Evolutionary conservation across 2,329 filamentous ascomycete genomes (phyloP).

Genomic region (Colletotrichum noveboracense): DNA sequence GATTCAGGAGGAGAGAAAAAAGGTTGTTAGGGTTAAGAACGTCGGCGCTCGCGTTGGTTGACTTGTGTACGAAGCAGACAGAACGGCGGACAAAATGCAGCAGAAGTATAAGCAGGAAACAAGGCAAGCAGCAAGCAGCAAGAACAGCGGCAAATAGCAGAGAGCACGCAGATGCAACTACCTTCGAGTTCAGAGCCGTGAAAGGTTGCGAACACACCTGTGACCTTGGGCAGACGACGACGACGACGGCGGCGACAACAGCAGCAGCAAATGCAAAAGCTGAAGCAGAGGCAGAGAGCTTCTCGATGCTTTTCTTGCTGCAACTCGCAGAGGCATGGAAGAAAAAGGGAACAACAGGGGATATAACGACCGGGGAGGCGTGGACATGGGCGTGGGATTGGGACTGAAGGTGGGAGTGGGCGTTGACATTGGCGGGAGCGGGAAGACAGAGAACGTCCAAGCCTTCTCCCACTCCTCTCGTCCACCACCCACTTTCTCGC

Average conservation of each 20-base stretch:
- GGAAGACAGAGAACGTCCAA: background rate
- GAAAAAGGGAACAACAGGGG: slow-evolving; percentile 15
- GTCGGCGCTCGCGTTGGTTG: background rate
- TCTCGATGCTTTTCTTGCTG: slow-evolving; percentile 20
- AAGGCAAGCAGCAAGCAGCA: background rate
- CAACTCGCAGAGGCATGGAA: slow-evolving; percentile 16
- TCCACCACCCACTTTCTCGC: background rate
- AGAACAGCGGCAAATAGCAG: background rate
- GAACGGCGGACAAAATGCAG: background rate
- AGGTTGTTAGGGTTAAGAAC: slow-evolving; percentile 8
- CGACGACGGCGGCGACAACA: background rate
- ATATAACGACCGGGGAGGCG: slow-evolving; percentile 20
- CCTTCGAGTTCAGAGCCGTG: background rate
- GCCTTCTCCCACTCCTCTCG: background rate
- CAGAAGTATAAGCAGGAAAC: background rate
- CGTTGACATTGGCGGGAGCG: background rate
- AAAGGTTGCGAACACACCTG: background rate
- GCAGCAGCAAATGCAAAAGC: background rate
- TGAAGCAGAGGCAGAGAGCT: background rate
- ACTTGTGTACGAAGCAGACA: background rate
- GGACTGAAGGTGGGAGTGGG: background rate
- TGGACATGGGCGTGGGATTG: background rate
- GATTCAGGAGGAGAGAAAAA: background rate
- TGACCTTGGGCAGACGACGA: background rate
- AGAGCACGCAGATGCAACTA: background rate